Evolutionary conservation across 2,329 filamentous ascomycete genomes (phyloP).

Genomic region (Phoma sp.): DNA sequence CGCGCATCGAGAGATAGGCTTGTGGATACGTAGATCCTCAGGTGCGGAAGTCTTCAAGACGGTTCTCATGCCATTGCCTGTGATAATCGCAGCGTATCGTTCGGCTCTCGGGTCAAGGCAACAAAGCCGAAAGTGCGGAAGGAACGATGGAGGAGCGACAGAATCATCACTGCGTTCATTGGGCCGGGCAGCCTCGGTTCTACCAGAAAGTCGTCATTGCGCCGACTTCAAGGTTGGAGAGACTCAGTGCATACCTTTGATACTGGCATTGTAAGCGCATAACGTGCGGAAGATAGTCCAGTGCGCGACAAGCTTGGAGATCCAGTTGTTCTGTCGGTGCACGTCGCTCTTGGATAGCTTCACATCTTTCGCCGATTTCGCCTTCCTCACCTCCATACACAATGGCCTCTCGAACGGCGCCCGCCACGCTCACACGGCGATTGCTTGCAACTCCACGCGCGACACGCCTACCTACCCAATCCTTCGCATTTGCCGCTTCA

Average conservation of each 20-base stretch:
- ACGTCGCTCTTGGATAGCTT: conserved; percentile 7
- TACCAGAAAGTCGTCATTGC: conserved; percentile 15
- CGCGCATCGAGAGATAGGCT: no score
- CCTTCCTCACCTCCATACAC: conserved; percentile 17
- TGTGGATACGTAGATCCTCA: no score
- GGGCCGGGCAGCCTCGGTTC: conserved; percentile 10
- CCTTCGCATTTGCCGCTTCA: conserved; percentile 26
- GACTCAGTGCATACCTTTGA: conserved; percentile 17
- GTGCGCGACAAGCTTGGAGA: conserved; percentile 7
- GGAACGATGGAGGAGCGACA: not conserved
- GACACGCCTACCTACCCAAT: conserved; percentile 23
- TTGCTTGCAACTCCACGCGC: conserved; percentile 30
- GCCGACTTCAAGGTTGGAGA: conserved; percentile 22
- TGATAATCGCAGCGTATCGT: not conserved
- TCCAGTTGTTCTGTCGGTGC: conserved; percentile 2
- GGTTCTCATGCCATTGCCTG: not conserved
- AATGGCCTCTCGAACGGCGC: conserved; percentile 43
- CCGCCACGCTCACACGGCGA: conserved; percentile 36
- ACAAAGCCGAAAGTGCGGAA: not conserved
- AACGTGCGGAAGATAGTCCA: conserved; percentile 1
- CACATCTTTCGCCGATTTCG: conserved; percentile 14
- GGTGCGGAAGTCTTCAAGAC: no score
- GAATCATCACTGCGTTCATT: conserved; percentile 14
- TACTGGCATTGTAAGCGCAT: conserved; percentile 6
- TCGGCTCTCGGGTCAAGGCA: conserved; percentile 1